Evolutionary conservation across 2,329 filamentous ascomycete species (phyloP).

Genomic region (Aspergillus nomiae): DNA sequence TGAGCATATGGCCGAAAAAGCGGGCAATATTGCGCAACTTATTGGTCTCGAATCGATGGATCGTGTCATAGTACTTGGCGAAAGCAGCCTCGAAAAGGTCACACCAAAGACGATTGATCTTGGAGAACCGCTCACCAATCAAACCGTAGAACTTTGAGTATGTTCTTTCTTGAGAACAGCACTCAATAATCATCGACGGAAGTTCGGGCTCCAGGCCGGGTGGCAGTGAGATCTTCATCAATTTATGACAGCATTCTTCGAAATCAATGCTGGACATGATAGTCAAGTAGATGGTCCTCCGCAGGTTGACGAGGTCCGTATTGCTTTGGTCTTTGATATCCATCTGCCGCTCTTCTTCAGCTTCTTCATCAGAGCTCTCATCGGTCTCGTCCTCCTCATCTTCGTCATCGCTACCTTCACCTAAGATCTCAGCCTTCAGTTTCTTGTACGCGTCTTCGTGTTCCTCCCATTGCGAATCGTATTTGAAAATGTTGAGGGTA

Average conservation of each 20-base stretch:
- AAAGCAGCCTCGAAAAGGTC: slow-evolving; percentile 91
- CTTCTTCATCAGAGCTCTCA: slow-evolving; percentile 68
- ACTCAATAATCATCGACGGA: slow-evolving; percentile 96
- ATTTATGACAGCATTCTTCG: slow-evolving; percentile 95
- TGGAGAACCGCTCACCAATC: slow-evolving; percentile 92
- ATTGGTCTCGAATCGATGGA: slow-evolving; percentile 96
- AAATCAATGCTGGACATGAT: slow-evolving; percentile 97
- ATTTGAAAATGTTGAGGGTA: slow-evolving; percentile 92
- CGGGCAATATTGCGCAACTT: slow-evolving; percentile 90
- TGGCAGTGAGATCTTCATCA: slow-evolving; percentile 91
- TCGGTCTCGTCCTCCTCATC: slow-evolving; percentile 62
- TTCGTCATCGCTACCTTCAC: slow-evolving; percentile 85
- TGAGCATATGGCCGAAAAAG: slow-evolving; percentile 89
- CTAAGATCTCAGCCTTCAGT: slow-evolving; percentile 89
- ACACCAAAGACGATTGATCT: slow-evolving; percentile 92
- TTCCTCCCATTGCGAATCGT: slow-evolving; percentile 83
- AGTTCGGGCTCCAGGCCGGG: slow-evolving; percentile 84
- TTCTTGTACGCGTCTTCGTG: slow-evolving; percentile 88
- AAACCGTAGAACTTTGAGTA: slow-evolving; percentile 97
- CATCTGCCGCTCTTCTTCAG: slow-evolving; percentile 78
- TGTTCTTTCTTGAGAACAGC: slow-evolving; percentile 92
- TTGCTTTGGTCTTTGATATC: slow-evolving; percentile 99
- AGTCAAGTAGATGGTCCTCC: slow-evolving; percentile 92
- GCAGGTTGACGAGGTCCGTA: slow-evolving; percentile 88
- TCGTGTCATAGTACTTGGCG: slow-evolving; percentile 92